Evolutionary conservation across 345 rosid species (phyloP).

Genomic region (Lepidium aucheri): DNA sequence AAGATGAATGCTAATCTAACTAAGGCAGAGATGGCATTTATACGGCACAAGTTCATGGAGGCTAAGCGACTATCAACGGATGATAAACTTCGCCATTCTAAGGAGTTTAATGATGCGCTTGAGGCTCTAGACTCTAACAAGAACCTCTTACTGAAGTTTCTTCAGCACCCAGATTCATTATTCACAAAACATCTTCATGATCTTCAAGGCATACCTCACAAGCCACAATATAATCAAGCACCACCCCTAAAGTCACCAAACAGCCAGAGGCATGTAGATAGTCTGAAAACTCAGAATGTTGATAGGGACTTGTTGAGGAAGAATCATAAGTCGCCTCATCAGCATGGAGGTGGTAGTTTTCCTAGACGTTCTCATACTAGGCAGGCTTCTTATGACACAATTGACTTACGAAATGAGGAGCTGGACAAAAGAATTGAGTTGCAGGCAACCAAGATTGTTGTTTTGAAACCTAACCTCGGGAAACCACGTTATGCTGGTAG

Average conservation of each 20-base stretch:
- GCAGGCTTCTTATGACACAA: slow-evolving; percentile 22
- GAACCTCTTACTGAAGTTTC: slow-evolving; percentile 66
- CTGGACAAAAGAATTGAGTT: slow-evolving; percentile 35
- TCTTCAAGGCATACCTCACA: slow-evolving; percentile 38
- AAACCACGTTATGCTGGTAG: slow-evolving; percentile 40
- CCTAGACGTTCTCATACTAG: slow-evolving; percentile 31
- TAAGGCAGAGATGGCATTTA: slow-evolving; percentile 68
- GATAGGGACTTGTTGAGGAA: slow-evolving; percentile 37
- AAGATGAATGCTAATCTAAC: slow-evolving; percentile 33
- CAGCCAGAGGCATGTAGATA: slow-evolving; percentile 23
- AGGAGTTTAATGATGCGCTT: slow-evolving; percentile 65
- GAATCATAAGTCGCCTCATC: slow-evolving; percentile 26
- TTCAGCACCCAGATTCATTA: slow-evolving; percentile 85
- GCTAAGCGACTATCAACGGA: slow-evolving; percentile 72
- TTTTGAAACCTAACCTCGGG: slow-evolving; percentile 78
- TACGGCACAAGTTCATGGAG: slow-evolving; percentile 63
- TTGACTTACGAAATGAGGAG: slow-evolving; percentile 33
- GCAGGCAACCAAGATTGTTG: slow-evolving; percentile 74
- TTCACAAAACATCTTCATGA: slow-evolving; percentile 75
- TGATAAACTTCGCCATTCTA: slow-evolving; percentile 63
- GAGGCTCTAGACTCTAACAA: slow-evolving; percentile 79
- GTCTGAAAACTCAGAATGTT: slow-evolving; percentile 25
- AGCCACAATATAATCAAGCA: slow-evolving; percentile 36
- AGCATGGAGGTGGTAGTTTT: slow-evolving; percentile 24
- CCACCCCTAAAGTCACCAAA: slow-evolving; percentile 36